A percentile compares a stretch with the other conserved stretches of the same genome.
These are phyloP conservation scores for Magnusiomyces tetraspermus DNA, from an alignment of 1,139 yeast species.

Conservation along the genomic window DNA sequence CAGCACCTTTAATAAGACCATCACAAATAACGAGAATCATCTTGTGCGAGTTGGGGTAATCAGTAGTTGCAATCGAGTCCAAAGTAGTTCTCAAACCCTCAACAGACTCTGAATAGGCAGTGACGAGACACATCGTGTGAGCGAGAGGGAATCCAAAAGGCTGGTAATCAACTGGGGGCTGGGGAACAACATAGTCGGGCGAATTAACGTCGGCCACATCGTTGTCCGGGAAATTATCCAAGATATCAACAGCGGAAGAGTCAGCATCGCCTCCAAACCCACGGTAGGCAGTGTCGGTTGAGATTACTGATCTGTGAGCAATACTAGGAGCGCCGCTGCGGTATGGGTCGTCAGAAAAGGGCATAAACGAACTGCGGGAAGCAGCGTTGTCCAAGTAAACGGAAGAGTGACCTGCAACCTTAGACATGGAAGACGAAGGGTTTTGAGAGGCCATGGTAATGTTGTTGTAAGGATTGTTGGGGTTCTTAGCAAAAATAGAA, in stretches of 20 bases:
- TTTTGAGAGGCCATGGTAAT: conserved; percentile 33
- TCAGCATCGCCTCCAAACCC: conserved; percentile 21
- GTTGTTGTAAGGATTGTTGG: conserved; percentile 16
- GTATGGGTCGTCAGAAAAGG: conserved; percentile 19
- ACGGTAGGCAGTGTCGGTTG: conserved; percentile 25
- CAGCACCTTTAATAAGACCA: conserved; percentile 90
- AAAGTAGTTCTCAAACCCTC: conserved; percentile 77
- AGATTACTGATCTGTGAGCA: conserved; percentile 8
- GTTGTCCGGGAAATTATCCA: conserved; percentile 13
- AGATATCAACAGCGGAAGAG: conserved; percentile 10
- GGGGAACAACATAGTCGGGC: conserved; percentile 70
- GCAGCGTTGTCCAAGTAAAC: conserved; percentile 22
- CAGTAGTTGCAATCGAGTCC: conserved; percentile 87
- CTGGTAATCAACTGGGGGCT: conserved; percentile 81
- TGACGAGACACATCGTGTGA: conserved; percentile 73
- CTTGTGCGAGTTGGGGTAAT: conserved; percentile 90
- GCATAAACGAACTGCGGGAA: conserved; percentile 24
- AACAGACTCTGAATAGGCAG: conserved; percentile 91
- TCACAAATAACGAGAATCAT: conserved; percentile 78
- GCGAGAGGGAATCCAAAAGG: conserved; percentile 85
- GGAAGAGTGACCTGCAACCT: conserved; percentile 30
- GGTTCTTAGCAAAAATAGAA: conserved; percentile 20
- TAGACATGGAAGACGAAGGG: conserved; percentile 30
- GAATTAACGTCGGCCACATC: conserved; percentile 27
- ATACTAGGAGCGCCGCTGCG: conserved; percentile 5